phyloP scores from a whole-genome alignment of 805 yeast genomes.

The Wickerhamiella dianesei region DNA sequence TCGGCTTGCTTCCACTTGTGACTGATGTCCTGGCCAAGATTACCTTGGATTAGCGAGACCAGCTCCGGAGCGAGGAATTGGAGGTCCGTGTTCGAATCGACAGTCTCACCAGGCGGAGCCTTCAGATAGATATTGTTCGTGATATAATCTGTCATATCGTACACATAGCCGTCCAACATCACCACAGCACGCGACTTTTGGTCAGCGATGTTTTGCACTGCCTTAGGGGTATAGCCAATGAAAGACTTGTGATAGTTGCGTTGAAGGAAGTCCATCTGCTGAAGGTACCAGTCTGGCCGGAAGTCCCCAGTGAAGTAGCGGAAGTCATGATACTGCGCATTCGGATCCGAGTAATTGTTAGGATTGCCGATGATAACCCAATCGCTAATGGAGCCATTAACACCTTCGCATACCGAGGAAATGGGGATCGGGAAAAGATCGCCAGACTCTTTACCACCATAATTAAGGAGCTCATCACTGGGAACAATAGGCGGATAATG shows the following conservation, averaged over 20 bases:
- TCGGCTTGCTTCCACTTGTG: conserved; percentile 19
- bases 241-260: conserved; percentile 26
- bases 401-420: conserved; percentile 29
- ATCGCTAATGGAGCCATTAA: conserved; percentile 22
- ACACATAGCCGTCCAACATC: conserved; percentile 26
- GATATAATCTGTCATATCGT: conserved; percentile 28
- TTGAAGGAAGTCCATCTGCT: conserved; percentile 27
- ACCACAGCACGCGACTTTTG: conserved; percentile 21
- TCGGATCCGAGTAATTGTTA: conserved; percentile 27
- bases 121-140: conserved; percentile 24
- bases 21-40: conserved; percentile 27
- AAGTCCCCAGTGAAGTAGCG: conserved; percentile 27
- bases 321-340: conserved; percentile 31
- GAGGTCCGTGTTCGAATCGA: conserved; percentile 12
- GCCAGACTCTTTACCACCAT: conserved; percentile 28
- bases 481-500: conserved; percentile 30
- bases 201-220: conserved; percentile 19
- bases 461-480: conserved; percentile 22
- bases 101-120: conserved; percentile 19
- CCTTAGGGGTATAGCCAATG: conserved; percentile 27
- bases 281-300: conserved; percentile 32
- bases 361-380: conserved; percentile 23
- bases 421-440: conserved; percentile 30
- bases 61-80: conserved; percentile 24
- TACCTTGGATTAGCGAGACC: conserved; percentile 24